These are phyloP conservation scores for Phytophthora lateralis DNA, from an alignment of 352 stramenopile species.

Conservation along the genomic window DNA sequence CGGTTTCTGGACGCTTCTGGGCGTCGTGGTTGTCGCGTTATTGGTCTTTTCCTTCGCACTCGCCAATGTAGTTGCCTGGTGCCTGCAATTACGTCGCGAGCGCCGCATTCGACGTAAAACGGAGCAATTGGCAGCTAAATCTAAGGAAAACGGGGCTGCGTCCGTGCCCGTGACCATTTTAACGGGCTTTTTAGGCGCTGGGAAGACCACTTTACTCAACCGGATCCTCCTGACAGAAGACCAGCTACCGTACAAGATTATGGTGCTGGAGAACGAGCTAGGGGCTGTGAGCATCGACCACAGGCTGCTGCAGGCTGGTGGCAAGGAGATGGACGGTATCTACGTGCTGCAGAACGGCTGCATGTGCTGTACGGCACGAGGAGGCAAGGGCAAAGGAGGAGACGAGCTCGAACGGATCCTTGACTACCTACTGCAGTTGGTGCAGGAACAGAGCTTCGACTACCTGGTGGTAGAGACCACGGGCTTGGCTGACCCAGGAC, in stretches of 20 bases:
- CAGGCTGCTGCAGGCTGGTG: conserved; percentile 44
- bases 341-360: conserved; percentile 98
- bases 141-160: background rate
- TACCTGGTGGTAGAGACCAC: conserved; percentile 98
- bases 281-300: conserved; percentile 78
- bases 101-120: conserved; percentile 71
- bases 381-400: conserved; percentile 87
- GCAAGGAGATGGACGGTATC: conserved; percentile 80
- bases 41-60: conserved; percentile 58
- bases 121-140: conserved; percentile 35
- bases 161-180: conserved; percentile 92
- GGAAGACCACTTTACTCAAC: conserved; percentile 97
- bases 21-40: conserved; percentile 39
- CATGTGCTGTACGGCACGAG: conserved; percentile 95
- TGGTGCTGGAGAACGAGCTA: conserved; percentile 93
- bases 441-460: conserved; percentile 91
- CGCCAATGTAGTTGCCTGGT: conserved; percentile 71
- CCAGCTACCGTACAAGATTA: conserved; percentile 92
- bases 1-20: conserved; percentile 29
- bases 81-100: conserved; percentile 63
- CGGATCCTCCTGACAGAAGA: conserved; percentile 90
- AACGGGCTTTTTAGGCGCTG: conserved; percentile 94
- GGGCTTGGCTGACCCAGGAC: conserved; percentile 95
- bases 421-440: conserved; percentile 74
- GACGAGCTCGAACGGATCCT: conserved; percentile 92